Evolutionary conservation across 768 basidiomycete genomes (phyloP).

Genomic region (Suillus paluster): DNA sequence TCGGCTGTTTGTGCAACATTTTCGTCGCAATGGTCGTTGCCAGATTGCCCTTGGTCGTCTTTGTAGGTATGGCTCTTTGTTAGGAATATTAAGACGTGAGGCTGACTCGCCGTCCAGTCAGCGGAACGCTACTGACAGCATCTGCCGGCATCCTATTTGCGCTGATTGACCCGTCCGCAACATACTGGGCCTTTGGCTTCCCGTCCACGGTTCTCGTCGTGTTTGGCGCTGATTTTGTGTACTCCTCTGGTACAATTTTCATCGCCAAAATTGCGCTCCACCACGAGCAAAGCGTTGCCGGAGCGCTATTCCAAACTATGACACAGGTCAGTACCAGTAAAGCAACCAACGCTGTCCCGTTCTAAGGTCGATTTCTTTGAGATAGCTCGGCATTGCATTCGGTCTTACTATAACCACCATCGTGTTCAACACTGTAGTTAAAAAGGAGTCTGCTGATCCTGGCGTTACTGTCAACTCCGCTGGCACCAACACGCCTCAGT

Average conservation of each 20-base stretch:
- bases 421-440: slow-evolving; percentile 60
- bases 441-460: slow-evolving; percentile 31
- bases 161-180: too few species aligned
- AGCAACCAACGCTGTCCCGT: neutral
- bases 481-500: too few species aligned
- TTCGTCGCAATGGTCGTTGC: slow-evolving; percentile 66
- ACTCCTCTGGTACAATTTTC: slow-evolving; percentile 61
- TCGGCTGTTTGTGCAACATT: too few species aligned
- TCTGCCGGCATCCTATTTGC: too few species aligned
- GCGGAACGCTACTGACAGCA: slow-evolving; percentile 63
- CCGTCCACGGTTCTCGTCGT: too few species aligned
- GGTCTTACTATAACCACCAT: slow-evolving; percentile 76
- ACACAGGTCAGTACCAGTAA: too few species aligned
- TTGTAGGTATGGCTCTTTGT: slow-evolving; percentile 51
- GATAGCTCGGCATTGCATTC: slow-evolving; percentile 66
- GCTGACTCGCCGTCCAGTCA: slow-evolving; percentile 31
- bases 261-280: slow-evolving; percentile 68
- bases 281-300: slow-evolving; percentile 77
- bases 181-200: too few species aligned
- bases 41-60: slow-evolving; percentile 55
- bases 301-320: too few species aligned
- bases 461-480: too few species aligned
- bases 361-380: neutral
- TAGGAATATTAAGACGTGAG: slow-evolving; percentile 6
- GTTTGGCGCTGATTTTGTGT: too few species aligned